Conservation (phyloP, 2,329 filamentous ascomycete species). For the Coniochaeta sp. region DNA sequence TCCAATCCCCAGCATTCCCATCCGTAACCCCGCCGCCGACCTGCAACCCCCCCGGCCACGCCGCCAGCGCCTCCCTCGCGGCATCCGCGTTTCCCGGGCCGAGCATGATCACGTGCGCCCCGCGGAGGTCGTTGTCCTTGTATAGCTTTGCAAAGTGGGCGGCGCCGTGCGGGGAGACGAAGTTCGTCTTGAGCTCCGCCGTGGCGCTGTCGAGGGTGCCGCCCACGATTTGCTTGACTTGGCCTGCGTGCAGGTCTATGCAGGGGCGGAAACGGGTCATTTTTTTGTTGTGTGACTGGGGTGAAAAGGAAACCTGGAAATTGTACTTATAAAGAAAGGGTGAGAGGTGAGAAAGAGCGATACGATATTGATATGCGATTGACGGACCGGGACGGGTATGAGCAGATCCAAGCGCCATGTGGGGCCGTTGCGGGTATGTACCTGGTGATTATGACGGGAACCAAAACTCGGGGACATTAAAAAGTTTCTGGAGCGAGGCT, state of each 20-base stretch:
- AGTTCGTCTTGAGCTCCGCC: conserved; percentile 76
- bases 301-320: too few relatives aligned
- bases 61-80: conserved; percentile 65
- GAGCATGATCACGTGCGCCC: conserved; percentile 95
- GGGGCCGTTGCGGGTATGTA: too few relatives aligned
- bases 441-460: too few relatives aligned
- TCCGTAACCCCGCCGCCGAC: conserved; percentile 92
- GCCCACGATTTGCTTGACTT: conserved; percentile 97
- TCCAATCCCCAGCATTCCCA: conserved; percentile 77
- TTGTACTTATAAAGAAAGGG: not conserved
- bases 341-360: conserved; percentile 8
- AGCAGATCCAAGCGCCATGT: too few relatives aligned
- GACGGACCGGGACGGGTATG: too few relatives aligned
- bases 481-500: too few relatives aligned
- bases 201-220: conserved; percentile 72
- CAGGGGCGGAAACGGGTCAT: conserved; percentile 93
- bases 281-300: conserved; percentile 7
- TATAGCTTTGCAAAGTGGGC: conserved; percentile 79
- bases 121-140: conserved; percentile 62
- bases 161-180: conserved; percentile 77
- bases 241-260: conserved; percentile 94
- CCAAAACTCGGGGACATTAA: too few relatives aligned
- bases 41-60: conserved; percentile 78
- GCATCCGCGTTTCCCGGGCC: conserved; percentile 80
- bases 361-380: conserved; percentile 8